A percentile compares a stretch with the other conserved stretches of the same genome.
These are phyloP conservation scores for Vitis hybrid DNA, from an alignment of 177 flowering plant species.

Conservation along the genomic window DNA sequence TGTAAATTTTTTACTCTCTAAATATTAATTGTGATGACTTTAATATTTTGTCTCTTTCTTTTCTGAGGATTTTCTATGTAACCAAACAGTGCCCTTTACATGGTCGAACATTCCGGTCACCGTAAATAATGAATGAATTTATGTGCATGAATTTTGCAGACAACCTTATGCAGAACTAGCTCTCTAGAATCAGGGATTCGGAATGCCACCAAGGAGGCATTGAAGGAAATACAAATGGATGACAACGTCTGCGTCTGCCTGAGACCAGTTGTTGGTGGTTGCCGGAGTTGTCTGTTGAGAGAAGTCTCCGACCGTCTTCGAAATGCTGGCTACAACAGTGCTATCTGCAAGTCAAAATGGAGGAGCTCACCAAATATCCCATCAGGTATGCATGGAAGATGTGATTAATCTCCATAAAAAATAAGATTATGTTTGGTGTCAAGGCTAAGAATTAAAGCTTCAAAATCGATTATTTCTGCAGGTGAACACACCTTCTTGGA, in stretches of 20 bases:
- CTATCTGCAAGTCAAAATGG: slow-evolving; percentile 83
- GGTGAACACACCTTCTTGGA: slow-evolving; percentile 83
- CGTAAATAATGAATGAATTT: too few relatives aligned
- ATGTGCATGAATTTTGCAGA: slow-evolving; percentile 36
- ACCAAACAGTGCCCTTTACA: too few relatives aligned
- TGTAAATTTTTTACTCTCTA: slow-evolving; percentile 29
- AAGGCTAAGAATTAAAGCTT: too few relatives aligned
- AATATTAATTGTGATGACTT: too few relatives aligned
- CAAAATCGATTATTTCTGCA: slow-evolving; percentile 17
- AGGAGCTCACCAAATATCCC: slow-evolving; percentile 62
- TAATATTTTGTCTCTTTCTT: too few relatives aligned
- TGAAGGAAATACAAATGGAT: slow-evolving; percentile 33
- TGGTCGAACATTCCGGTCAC: too few relatives aligned
- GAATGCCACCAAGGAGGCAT: slow-evolving; percentile 47
- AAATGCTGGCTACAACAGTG: slow-evolving; percentile 47
- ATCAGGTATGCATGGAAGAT: slow-evolving; percentile 45
- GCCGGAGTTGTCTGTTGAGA: slow-evolving; percentile 60
- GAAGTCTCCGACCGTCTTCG: slow-evolving; percentile 47
- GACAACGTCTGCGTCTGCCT: slow-evolving; percentile 43
- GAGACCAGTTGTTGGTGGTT: slow-evolving; percentile 36
- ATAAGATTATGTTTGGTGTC: too few relatives aligned
- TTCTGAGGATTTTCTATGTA: too few relatives aligned
- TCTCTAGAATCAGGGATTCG: slow-evolving; percentile 61
- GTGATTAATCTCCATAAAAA: too few relatives aligned
- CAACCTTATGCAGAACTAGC: slow-evolving; percentile 52